Conservation (phyloP, 2,329 filamentous ascomycete genomes). For the Apiospora kogelbergensis region DNA sequence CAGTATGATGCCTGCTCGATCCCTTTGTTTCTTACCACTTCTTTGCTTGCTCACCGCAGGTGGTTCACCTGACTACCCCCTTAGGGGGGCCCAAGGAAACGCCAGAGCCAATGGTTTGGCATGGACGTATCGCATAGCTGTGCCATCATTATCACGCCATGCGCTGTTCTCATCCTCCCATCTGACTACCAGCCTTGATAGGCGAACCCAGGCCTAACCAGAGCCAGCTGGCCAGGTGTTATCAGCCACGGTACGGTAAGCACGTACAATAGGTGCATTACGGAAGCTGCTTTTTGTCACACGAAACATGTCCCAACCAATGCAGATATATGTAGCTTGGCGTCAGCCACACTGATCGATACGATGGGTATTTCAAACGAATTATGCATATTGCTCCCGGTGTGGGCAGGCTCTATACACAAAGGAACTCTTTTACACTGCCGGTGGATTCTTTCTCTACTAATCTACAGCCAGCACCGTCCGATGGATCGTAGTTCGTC, state of each 20-base stretch:
- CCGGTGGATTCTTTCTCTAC: slow-evolving; percentile 1
- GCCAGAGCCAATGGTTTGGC: neutral
- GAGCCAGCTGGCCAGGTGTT: neutral
- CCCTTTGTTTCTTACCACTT: neutral
- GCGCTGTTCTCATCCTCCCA: neutral
- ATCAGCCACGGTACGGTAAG: neutral
- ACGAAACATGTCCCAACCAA: neutral
- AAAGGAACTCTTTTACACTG: neutral
- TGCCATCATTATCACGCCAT: neutral
- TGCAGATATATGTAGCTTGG: neutral
- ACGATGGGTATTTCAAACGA: neutral
- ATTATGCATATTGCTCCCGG: neutral
- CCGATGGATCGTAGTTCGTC: neutral
- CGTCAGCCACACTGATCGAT: neutral
- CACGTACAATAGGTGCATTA: neutral
- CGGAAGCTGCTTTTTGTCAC: neutral
- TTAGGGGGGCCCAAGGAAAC: neutral
- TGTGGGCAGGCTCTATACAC: neutral
- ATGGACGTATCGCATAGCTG: neutral
- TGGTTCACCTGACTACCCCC: slow-evolving; percentile 1
- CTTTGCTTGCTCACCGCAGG: neutral
- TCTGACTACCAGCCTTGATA: neutral
- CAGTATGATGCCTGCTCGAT: neutral
- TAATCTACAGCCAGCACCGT: slow-evolving; percentile 8
- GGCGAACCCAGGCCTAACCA: neutral